Evolutionary conservation across 257 asterid genomes (phyloP).

Genomic region (Thymus mandschuricus): DNA sequence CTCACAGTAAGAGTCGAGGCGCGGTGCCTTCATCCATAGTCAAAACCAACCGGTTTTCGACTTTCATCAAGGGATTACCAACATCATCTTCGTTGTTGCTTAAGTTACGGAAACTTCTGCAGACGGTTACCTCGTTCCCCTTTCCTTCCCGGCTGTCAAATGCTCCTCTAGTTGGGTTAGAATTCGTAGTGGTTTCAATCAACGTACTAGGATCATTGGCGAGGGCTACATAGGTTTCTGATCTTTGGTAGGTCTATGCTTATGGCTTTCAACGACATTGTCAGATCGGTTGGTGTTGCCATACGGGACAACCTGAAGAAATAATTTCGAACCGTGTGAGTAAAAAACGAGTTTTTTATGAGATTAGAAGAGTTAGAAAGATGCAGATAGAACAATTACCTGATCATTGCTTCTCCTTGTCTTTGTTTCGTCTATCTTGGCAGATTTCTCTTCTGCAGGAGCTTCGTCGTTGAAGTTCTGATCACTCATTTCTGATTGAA

Average conservation of each 20-base stretch:
- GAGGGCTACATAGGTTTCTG: constrained; percentile 8
- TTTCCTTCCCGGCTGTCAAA: neutral
- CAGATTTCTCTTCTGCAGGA: constrained; percentile 42
- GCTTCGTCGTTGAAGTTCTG: constrained; percentile 69
- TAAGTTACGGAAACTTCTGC: neutral
- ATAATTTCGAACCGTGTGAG: neutral
- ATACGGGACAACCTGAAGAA: constrained; percentile 51
- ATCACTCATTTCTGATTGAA: constrained; percentile 56
- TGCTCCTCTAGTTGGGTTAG: constrained; percentile 7
- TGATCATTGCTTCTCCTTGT: constrained; percentile 48
- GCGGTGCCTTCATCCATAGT: neutral
- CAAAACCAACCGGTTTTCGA: neutral
- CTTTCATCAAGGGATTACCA: neutral
- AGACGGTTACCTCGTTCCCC: neutral
- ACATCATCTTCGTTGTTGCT: constrained; percentile 3
- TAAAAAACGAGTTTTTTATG: neutral
- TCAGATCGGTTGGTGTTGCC: constrained; percentile 27
- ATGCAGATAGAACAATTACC: constrained; percentile 36
- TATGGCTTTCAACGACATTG: constrained; percentile 11
- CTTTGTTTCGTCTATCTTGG: constrained; percentile 31
- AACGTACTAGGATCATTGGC: neutral
- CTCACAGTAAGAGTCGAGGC: neutral
- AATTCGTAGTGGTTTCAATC: constrained; percentile 7
- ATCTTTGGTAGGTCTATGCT: constrained; percentile 26
- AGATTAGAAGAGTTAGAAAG: constrained; percentile 9